These are phyloP conservation scores for Aspergillus bertholletiae DNA, from an alignment of 495 filamentous ascomycete species.

Conservation along the genomic window DNA sequence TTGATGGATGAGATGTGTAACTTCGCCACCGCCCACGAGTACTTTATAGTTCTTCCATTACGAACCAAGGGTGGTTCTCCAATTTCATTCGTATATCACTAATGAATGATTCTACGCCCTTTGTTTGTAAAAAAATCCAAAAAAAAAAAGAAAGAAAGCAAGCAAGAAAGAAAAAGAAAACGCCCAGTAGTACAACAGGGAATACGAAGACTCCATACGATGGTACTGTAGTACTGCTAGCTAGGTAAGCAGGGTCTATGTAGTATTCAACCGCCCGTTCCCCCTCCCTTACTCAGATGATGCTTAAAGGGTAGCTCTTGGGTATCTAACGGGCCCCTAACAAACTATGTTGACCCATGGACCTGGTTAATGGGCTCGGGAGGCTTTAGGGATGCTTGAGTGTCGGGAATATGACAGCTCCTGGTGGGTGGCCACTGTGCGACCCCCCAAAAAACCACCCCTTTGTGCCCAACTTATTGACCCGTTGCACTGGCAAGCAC, in stretches of 20 bases:
- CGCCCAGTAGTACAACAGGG: too few species aligned
- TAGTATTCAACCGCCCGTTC: neutral
- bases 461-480: neutral
- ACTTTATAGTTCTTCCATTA: neutral
- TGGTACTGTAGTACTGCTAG: too few species aligned
- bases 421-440: neutral
- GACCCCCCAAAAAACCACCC: neutral
- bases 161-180: too few species aligned
- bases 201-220: too few species aligned
- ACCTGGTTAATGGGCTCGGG: conserved; percentile 9
- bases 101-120: neutral
- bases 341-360: conserved; percentile 4
- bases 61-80: neutral
- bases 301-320: neutral
- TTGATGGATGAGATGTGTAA: neutral
- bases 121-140: neutral
- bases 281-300: neutral
- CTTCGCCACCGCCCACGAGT: neutral
- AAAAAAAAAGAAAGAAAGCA: too few species aligned
- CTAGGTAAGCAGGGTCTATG: neutral
- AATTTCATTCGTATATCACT: neutral
- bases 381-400: conserved; percentile 2
- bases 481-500: too few species aligned
- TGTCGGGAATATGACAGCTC: conserved; percentile 2
- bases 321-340: neutral